Conservation (phyloP, 768 basidiomycete genomes). For the Pleurotus citrinopileatus region DNA sequence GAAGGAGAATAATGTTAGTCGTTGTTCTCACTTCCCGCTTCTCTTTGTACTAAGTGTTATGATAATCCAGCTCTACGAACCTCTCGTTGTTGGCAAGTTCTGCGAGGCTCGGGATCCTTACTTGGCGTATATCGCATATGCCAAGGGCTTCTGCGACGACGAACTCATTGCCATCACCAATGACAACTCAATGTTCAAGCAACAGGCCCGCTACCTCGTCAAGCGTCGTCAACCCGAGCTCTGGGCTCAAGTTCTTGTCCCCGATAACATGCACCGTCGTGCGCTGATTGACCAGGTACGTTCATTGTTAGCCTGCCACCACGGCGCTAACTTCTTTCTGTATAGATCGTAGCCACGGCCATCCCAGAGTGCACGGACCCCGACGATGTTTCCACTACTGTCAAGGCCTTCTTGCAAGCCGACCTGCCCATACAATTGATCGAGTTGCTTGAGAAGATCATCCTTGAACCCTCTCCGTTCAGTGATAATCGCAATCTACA, state of each 20-base stretch:
- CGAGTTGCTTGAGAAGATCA: slow-evolving; percentile 97
- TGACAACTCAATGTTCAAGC: slow-evolving; percentile 99
- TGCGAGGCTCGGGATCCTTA: slow-evolving; percentile 99
- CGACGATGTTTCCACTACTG: slow-evolving; percentile 96
- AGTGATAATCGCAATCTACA: slow-evolving; percentile 97
- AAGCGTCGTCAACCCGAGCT: slow-evolving; percentile 94
- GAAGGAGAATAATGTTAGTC: slow-evolving; percentile 94
- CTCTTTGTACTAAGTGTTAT: slow-evolving; percentile 11
- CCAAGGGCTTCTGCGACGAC: slow-evolving; percentile 98
- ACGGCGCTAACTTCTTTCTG: neutral
- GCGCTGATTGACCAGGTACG: slow-evolving; percentile 88
- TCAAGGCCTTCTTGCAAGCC: slow-evolving; percentile 97
- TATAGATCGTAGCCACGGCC: slow-evolving; percentile 87
- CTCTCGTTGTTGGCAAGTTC: slow-evolving; percentile 96
- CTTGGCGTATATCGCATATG: slow-evolving; percentile 98
- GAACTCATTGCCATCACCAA: slow-evolving; percentile 97
- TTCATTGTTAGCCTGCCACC: slow-evolving; percentile 2
- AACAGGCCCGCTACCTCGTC: slow-evolving; percentile 96
- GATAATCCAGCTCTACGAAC: slow-evolving; percentile 78
- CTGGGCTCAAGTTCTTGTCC: slow-evolving; percentile 91
- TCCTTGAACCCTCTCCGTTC: slow-evolving; percentile 96
- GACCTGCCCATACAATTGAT: slow-evolving; percentile 97
- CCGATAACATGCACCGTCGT: slow-evolving; percentile 89
- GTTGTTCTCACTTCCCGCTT: neutral
- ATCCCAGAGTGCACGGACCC: slow-evolving; percentile 97